These are phyloP conservation scores for Sporothrix protearum DNA, from an alignment of 2,329 filamentous ascomycete genomes.

Conservation along the genomic window DNA sequence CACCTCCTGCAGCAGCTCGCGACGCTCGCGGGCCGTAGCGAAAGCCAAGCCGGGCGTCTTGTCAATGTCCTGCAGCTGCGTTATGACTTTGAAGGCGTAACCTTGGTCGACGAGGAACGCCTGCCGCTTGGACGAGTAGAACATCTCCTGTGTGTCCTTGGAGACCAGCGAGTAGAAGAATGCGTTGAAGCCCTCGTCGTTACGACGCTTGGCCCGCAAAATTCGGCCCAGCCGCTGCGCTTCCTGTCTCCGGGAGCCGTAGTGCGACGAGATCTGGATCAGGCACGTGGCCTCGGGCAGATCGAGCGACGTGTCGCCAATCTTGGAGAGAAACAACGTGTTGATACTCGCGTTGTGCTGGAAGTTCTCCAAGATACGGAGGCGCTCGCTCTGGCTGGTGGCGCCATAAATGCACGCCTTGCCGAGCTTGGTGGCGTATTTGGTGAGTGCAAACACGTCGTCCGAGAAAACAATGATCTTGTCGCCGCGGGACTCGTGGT, in stretches of 20 bases:
- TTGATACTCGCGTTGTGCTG: conserved; percentile 87
- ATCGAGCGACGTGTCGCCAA: conserved; percentile 97
- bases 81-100: conserved; percentile 99
- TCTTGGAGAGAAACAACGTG: conserved; percentile 94
- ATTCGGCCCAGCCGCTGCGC: conserved; percentile 91
- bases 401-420: conserved; percentile 91
- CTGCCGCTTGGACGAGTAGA: conserved; percentile 92
- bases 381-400: conserved; percentile 79
- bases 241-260: conserved; percentile 93
- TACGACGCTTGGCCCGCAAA: conserved; percentile 87
- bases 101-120: conserved; percentile 97
- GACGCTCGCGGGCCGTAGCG: conserved; percentile 70
- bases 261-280: conserved; percentile 96
- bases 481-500: conserved; percentile 89
- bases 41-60: conserved; percentile 78
- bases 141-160: conserved; percentile 98
- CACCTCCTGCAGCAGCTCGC: conserved; percentile 83
- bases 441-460: conserved; percentile 87
- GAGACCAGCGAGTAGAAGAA: conserved; percentile 98
- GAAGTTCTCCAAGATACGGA: conserved; percentile 87
- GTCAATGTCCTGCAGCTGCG: conserved; percentile 86
- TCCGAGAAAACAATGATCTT: conserved; percentile 99
- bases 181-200: conserved; percentile 97
- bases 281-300: conserved; percentile 93
- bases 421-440: conserved; percentile 76